Conservation (phyloP, 2,329 filamentous ascomycete species). For the Diaporthe sp. region DNA sequence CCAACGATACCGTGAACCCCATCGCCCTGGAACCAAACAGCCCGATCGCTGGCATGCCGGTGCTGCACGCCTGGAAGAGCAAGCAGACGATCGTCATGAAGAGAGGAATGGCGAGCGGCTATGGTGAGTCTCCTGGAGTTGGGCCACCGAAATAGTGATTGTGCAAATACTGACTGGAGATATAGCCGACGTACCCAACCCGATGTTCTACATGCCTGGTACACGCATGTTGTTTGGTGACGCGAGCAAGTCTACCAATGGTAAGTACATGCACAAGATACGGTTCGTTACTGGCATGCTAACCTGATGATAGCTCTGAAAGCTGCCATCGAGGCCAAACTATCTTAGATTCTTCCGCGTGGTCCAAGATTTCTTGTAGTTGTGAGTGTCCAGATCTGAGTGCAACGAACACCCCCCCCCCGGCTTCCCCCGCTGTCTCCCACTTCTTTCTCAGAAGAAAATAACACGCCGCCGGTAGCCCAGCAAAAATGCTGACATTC, state of each 20-base stretch:
- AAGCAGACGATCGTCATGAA: constrained; percentile 97
- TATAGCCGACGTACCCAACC: constrained; percentile 87
- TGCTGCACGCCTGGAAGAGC: constrained; percentile 93
- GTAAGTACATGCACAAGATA: constrained; percentile 57
- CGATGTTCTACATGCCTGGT: constrained; percentile 92
- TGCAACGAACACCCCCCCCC: too few relatives aligned
- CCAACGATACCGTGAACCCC: constrained; percentile 93
- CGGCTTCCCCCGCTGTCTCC: too few relatives aligned
- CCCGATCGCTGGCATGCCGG: constrained; percentile 92
- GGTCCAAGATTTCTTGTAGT: neutral
- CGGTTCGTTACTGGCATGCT: constrained; percentile 38
- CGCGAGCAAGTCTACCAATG: constrained; percentile 86
- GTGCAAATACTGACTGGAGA: constrained; percentile 32
- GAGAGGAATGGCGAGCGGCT: constrained; percentile 88
- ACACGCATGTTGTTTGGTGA: constrained; percentile 95
- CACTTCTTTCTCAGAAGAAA: too few relatives aligned
- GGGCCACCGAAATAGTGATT: neutral
- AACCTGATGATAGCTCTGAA: constrained; percentile 55
- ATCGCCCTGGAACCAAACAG: constrained; percentile 87
- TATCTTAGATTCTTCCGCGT: neutral
- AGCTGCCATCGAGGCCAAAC: constrained; percentile 53
- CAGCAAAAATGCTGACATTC: neutral
- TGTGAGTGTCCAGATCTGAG: neutral
- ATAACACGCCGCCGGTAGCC: too few relatives aligned
- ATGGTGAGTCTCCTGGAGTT: constrained; percentile 68